Evolutionary conservation across 1,139 yeast species (phyloP), one percentile per base, ranked within the genome.

Genomic region (Geotrichum klebahnii): DNA sequence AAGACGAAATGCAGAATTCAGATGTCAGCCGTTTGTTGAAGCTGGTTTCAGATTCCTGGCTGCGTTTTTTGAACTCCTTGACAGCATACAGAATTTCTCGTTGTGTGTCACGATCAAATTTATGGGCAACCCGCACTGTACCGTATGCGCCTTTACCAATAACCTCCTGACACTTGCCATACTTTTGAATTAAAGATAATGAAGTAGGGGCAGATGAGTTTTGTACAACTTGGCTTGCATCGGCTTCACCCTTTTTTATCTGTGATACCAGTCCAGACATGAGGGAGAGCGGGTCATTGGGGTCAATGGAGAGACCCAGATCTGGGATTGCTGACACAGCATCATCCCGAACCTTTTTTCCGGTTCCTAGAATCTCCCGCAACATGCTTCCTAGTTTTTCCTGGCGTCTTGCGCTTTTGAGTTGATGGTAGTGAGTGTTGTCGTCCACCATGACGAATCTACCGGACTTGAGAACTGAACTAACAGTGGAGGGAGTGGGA

Each of bases 141-240:
- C 97, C 97, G 67, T 84, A 89, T 0, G 95, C 80, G 28, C 96
- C 96, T 51, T 81, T 78, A 16, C 96, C 97, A 49, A 89, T 78
- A 23, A 87, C 80, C 55, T 83, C 89, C 61, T 80, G 86, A 57
- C 90, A 82, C 44, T 78, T 74, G 26, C 96, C 96, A 64, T 88
- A 88, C 59, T 86, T 79, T 52, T 84, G 83, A 23, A 74, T 74
- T 59, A 81, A 74, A 14, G 78, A 66, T 46, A 60, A 55, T 9
- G 28, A 22, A 8, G 44, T 35, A 3, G 44, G 12, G 24, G 55
- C 47, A 3, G 48, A 52, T 61, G 59, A 64, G 34, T 39, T 46
- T 26, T 45, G 45, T 24, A 48, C 52, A 16, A 48, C 44, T n/a
- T 44, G 34, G 24, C 35, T 36, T 29, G 51, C 54, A 10, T 46